phyloP scores from a whole-genome alignment of 257 asterid species.

The Gentiana macrophylla region DNA sequence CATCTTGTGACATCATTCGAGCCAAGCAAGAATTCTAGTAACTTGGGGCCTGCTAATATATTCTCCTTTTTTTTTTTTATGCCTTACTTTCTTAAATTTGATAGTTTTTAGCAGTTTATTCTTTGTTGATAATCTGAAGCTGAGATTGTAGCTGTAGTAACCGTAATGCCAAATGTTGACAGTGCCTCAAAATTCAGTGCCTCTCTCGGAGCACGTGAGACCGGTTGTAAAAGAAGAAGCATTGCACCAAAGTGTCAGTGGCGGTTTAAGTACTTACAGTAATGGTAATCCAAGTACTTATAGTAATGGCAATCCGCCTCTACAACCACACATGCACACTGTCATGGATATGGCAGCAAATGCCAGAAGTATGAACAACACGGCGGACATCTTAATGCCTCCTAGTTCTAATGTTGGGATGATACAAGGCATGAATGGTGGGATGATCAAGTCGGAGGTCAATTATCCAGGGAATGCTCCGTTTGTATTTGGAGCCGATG shows the following conservation, averaged over 20 bases:
- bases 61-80: no score
- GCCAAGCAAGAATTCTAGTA: no score
- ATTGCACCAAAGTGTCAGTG: constrained; percentile 27
- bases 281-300: constrained; percentile 29
- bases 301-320: constrained; percentile 30
- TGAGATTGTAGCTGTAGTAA: no score
- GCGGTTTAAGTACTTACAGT: constrained; percentile 30
- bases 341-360: constrained; percentile 30
- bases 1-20: no score
- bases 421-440: constrained; percentile 48
- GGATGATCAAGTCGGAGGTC: constrained; percentile 44
- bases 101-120: no score
- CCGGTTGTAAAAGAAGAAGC: constrained; percentile 43
- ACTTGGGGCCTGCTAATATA: no score
- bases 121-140: no score
- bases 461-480: constrained; percentile 38
- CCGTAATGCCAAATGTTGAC: constrained; percentile 3
- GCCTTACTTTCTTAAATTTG: no score
- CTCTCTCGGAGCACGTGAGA: constrained; percentile 36
- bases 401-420: constrained; percentile 48
- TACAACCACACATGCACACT: constrained; percentile 42
- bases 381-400: constrained; percentile 33
- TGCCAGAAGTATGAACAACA: constrained; percentile 29
- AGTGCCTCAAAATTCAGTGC: constrained; percentile 39
- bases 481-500: constrained; percentile 43